Evolutionary conservation across 164 flowering plant species (phyloP).

Genomic region (Euptelea pleiosperma): DNA sequence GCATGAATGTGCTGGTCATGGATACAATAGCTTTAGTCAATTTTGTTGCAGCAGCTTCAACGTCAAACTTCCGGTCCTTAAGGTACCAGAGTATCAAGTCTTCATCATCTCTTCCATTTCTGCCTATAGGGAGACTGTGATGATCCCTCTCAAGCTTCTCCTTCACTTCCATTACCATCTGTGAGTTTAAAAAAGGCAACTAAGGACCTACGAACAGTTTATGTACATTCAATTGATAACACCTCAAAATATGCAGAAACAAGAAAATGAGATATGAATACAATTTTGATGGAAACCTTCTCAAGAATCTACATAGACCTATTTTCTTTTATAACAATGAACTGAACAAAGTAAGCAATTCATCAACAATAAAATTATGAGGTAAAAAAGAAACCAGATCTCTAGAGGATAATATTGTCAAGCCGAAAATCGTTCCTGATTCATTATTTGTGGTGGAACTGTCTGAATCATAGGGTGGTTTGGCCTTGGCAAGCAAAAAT

Average conservation of each 20-base stretch:
- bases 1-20: constrained; percentile 21
- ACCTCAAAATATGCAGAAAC: background rate
- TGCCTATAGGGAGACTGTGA: constrained; percentile 65
- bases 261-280: background rate
- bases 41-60: constrained; percentile 60
- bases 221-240: background rate
- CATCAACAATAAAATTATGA: too few relatives aligned
- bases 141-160: constrained; percentile 67
- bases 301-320: too few relatives aligned
- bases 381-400: too few relatives aligned
- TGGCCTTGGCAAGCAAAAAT: too few relatives aligned
- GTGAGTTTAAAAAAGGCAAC: constrained; percentile 16
- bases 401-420: too few relatives aligned
- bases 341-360: too few relatives aligned
- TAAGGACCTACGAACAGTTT: background rate
- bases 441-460: too few relatives aligned
- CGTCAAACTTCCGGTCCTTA: constrained; percentile 74
- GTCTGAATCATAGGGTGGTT: too few relatives aligned
- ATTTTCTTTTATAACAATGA: too few relatives aligned
- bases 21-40: constrained; percentile 89
- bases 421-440: too few relatives aligned
- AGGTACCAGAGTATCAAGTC: constrained; percentile 90
- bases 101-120: constrained; percentile 90
- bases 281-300: background rate
- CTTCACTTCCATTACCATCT: constrained; percentile 82